Base-by-base conservation (phyloP, 495 filamentous ascomycete genomes). In the Acidomyces sp. region DNA sequence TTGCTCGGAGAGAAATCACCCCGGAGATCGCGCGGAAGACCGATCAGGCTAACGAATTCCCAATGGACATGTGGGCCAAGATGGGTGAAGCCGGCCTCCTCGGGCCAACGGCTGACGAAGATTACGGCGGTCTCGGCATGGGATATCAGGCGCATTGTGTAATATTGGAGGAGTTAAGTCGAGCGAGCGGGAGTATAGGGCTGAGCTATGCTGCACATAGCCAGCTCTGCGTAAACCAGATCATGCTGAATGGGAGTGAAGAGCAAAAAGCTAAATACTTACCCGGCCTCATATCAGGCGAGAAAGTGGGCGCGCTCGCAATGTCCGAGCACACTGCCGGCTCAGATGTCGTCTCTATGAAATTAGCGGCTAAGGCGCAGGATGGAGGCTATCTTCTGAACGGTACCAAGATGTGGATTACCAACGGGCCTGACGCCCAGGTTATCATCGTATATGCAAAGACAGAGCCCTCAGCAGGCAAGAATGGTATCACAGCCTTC, bases 351-450 rank as follows among this genome's bases (percentile, higher is more conserved):
- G 86, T 97, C 16, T 82, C 80, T 57, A 97, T 97, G 90, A 83
- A 85, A 56, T 92, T 80, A 15, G 73, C 69, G 0, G 87, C 88
- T 0, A 78, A 75, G 54, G 31, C 31, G 7, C 80, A 80, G 12
- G 84, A 93, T 48, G 85, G 85, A 11, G 90, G 90, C 19, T 96
- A 77, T 62, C 19, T 85, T 22, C 68, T 97, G 39, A 84, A 83
- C 49, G 90, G 90, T 11, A 83, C 82, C 17, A 97, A 97, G 70
- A 96, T 97, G 90, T 97, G 90, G 90, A 97, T 97, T 48, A 97
- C 90, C 20, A 97, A 97, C 55, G 90, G 90, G 11, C 90, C 90
- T 12, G 92, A 96, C 51, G 90, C 87, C 29, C 74, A 93, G 57
- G 67, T 77, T 20, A 71, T 96, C 11, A 71, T 97, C 34, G 85